A percentile compares a stretch with the other conserved stretches of the same genome.
Evolutionary conservation across 1,284 basidiomycete species (phyloP).

Genomic region (Irpex lacteus): DNA sequence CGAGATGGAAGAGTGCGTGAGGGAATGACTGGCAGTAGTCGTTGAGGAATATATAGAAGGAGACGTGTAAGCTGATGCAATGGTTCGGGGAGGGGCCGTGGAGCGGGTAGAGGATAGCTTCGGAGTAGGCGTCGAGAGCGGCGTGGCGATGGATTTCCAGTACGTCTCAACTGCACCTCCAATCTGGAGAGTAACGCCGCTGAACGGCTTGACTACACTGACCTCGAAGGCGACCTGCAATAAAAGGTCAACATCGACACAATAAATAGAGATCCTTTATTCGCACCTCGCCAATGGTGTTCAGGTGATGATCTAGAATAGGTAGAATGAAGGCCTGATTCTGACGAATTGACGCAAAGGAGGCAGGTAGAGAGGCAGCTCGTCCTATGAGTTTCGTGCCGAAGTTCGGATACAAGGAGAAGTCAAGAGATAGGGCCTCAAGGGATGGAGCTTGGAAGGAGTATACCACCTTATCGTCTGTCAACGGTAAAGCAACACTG

Average conservation of each 20-base stretch:
- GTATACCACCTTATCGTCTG: slow-evolving; percentile 80
- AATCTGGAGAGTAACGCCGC: slow-evolving; percentile 92
- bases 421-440: slow-evolving; percentile 80
- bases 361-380: slow-evolving; percentile 81
- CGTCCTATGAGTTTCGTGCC: slow-evolving; percentile 98
- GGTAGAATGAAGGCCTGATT: slow-evolving; percentile 69
- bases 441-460: slow-evolving; percentile 84
- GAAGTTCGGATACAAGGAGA: slow-evolving; percentile 97
- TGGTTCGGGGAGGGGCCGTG: slow-evolving; percentile 26
- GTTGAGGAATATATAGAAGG: slow-evolving; percentile 55
- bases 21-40: slow-evolving; percentile 44
- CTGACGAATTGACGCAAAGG: slow-evolving; percentile 62
- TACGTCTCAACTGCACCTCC: slow-evolving; percentile 95
- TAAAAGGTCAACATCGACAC: slow-evolving; percentile 3
- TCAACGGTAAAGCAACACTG: slow-evolving; percentile 83
- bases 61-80: slow-evolving; percentile 61
- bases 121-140: slow-evolving; percentile 25
- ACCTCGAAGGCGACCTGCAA: slow-evolving; percentile 84
- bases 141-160: slow-evolving; percentile 86
- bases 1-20: slow-evolving; percentile 84
- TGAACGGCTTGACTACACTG: slow-evolving; percentile 87
- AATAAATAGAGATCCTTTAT: slow-evolving; percentile 7
- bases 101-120: slow-evolving; percentile 25
- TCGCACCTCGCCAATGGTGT: slow-evolving; percentile 89
- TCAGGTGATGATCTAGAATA: slow-evolving; percentile 89